Evolutionary conservation across 768 basidiomycete species (phyloP).

Genomic region (Auricularia sp.): DNA sequence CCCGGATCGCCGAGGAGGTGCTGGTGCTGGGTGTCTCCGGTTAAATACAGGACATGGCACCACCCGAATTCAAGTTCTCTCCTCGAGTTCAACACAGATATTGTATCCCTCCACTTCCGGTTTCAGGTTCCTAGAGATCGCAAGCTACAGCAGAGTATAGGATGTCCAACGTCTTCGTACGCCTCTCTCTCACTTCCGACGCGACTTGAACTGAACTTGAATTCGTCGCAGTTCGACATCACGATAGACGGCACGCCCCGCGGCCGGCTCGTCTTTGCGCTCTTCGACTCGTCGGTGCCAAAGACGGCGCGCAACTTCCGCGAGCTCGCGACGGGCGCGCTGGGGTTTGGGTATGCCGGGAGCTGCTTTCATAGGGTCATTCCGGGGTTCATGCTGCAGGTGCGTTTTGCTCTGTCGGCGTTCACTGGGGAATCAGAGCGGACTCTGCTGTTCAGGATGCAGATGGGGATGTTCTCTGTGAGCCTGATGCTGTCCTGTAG

Average conservation of each 20-base stretch:
- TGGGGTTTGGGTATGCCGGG: constrained; percentile 67
- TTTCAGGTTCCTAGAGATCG: no score
- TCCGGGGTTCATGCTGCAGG: constrained; percentile 12
- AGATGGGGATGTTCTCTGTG: no score
- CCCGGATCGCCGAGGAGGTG: no score
- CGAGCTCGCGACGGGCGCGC: constrained; percentile 28
- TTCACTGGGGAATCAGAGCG: no score
- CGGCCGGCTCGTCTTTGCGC: not conserved
- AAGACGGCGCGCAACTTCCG: not conserved
- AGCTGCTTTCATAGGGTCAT: constrained; percentile 54
- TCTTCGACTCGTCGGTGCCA: not conserved
- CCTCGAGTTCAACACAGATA: no score
- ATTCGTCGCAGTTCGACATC: not conserved
- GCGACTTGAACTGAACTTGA: no score
- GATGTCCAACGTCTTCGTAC: not conserved
- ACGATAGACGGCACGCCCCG: not conserved
- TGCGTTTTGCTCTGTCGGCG: not conserved
- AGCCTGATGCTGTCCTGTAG: not conserved
- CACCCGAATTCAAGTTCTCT: no score
- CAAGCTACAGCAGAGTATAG: no score
- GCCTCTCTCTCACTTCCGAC: not conserved
- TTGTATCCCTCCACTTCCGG: no score
- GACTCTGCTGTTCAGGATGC: no score
- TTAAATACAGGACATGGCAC: no score
- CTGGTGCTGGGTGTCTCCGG: no score